Conservation (phyloP, 768 basidiomycete genomes). For the Butyriboletus loyo region DNA sequence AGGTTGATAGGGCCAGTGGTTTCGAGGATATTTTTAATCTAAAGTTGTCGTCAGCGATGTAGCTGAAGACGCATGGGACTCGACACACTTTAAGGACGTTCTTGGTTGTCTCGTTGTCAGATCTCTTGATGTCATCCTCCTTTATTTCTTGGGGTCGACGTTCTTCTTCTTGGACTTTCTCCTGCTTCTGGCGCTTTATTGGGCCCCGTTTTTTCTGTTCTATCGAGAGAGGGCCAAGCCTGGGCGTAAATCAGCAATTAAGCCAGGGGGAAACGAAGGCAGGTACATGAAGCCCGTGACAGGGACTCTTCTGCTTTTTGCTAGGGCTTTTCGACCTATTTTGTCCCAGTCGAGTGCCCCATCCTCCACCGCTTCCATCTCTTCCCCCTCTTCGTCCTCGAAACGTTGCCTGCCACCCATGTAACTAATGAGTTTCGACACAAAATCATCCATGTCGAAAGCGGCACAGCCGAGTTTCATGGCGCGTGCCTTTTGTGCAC, state of each 20-base stretch:
- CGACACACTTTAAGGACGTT: conserved; percentile 69
- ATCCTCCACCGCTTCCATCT: conserved; percentile 51
- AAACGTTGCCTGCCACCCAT: conserved; percentile 70
- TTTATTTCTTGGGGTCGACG: conserved; percentile 75
- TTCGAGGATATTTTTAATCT: conserved; percentile 64
- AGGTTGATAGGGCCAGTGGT: conserved; percentile 61
- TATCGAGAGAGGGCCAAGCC: conserved; percentile 87
- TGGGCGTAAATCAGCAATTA: conserved; percentile 34
- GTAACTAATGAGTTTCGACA: conserved; percentile 67
- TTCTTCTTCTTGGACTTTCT: conserved; percentile 68
- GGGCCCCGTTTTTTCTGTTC: conserved; percentile 76
- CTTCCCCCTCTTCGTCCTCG: conserved; percentile 44
- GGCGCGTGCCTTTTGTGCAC: conserved; percentile 84
- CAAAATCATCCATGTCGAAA: conserved; percentile 92
- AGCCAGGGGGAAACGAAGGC: background rate
- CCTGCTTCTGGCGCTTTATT: conserved; percentile 60
- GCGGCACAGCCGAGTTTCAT: conserved; percentile 85
- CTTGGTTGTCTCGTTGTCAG: conserved; percentile 86
- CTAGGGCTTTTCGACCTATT: conserved; percentile 80
- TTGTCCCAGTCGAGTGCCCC: conserved; percentile 74
- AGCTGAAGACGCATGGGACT: background rate
- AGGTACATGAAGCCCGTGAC: conserved; percentile 84
- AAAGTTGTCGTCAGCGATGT: background rate
- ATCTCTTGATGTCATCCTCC: conserved; percentile 78
- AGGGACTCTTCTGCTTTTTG: conserved; percentile 75